These are phyloP conservation scores for Pseudoneurospora amorphoporcata DNA, from an alignment of 495 filamentous ascomycete genomes.

Conservation along the genomic window DNA sequence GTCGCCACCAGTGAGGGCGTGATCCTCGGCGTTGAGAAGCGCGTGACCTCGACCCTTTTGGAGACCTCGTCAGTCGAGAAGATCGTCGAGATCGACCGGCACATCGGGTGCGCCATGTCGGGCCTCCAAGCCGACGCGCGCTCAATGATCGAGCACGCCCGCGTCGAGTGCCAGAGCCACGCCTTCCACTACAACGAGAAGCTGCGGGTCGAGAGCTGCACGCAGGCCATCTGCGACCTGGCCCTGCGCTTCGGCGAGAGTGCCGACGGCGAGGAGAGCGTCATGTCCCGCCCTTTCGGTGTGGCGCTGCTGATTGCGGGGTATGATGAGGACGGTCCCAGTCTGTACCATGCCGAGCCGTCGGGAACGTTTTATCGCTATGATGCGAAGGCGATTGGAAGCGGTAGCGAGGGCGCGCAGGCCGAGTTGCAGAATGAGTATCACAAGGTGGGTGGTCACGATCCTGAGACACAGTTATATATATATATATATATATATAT, in stretches of 20 bases:
- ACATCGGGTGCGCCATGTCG: constrained; percentile 98
- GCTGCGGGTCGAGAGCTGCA: constrained; percentile 91
- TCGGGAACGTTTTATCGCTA: constrained; percentile 98
- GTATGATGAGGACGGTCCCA: constrained; percentile 93
- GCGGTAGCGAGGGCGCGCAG: constrained; percentile 91
- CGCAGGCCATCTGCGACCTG: constrained; percentile 96
- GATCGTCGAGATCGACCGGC: constrained; percentile 97
- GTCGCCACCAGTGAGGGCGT: constrained; percentile 90
- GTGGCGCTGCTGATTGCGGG: constrained; percentile 94
- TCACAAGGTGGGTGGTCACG: constrained; percentile 52
- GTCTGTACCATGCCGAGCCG: constrained; percentile 95
- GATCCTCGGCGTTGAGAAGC: constrained; percentile 96
- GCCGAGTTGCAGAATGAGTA: constrained; percentile 97
- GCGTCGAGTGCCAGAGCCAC: constrained; percentile 94
- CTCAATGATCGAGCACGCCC: constrained; percentile 93
- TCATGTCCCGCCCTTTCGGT: constrained; percentile 95
- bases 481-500: background rate
- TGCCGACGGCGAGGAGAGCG: constrained; percentile 94
- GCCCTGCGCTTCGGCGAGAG: constrained; percentile 94
- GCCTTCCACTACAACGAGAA: constrained; percentile 93
- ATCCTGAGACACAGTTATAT: background rate
- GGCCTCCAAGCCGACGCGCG: constrained; percentile 94
- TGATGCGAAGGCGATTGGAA: constrained; percentile 97
- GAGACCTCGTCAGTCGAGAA: constrained; percentile 97
- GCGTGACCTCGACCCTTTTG: constrained; percentile 91